Base-by-base conservation (phyloP, 768 basidiomycete species). In the Suillus alpinus region DNA sequence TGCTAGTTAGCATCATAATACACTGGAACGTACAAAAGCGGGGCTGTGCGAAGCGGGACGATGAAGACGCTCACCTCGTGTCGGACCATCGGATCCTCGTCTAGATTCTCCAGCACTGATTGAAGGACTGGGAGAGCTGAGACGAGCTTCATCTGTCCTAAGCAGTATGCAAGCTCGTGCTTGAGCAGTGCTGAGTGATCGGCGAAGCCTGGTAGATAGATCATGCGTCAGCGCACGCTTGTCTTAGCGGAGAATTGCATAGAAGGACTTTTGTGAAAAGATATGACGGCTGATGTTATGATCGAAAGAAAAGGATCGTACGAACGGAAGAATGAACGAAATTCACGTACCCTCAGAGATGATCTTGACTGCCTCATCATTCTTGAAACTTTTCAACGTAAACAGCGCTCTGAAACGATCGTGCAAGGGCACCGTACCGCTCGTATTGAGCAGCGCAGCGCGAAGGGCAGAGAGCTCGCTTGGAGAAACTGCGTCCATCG, bases 121-220 rank as follows among this genome's bases (percentile, higher is more conserved):
- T 92, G 89, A 5, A 99, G 85, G 18, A 83, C 81, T 6, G 94
- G 88, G 12, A 98, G 78, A 0, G 96, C 97, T 3, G 80, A 78
- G 0, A 77, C 67, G 36, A 82, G 82, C 66, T 88, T 88, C 76
- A 95, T 90, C 75, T 99, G 97, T 0, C 97, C 97, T 3, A 99
- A 83, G 68, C 94, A 95, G 73, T 98, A 99, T 1, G 97, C 97
- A 2, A 99, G 82, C 70, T 99, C 97, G 72, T 99, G 97, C 69
- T 98, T 98, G 36, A 99, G 82, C 61, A 99, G 74, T 9, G 94
- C 92, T 46, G 94, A 97, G 6, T 86, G 81, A 72, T 98, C 95
- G 37, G 76, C 73, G 71, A 99, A 93, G 31, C 90, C 95, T 95
- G 67, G 62, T 53, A 60, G 53, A 47, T 34, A 5, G 5, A 32